phyloP scores from a whole-genome alignment of 371 early-diverging fungal species.

The Mortierella sp. region DNA sequence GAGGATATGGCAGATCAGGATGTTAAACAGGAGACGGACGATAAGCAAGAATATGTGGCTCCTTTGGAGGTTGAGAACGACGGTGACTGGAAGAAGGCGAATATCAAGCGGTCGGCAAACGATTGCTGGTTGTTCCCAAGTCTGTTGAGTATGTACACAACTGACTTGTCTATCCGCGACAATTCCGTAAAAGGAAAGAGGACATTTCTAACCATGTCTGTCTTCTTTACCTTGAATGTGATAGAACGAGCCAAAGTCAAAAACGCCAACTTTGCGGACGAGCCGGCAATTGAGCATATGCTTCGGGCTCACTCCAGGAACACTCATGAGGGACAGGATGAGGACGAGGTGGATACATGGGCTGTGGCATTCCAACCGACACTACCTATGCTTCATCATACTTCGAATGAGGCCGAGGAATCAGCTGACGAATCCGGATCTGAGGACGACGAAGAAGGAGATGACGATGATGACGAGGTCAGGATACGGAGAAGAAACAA shows the following conservation, averaged over 20 bases:
- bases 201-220: not conserved
- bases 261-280: conserved; percentile 20
- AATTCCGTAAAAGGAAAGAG: not conserved
- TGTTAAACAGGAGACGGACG: not conserved
- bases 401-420: not conserved
- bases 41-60: not conserved
- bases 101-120: not conserved
- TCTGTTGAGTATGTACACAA: not conserved
- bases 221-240: not conserved
- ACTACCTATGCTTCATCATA: conserved; percentile 20
- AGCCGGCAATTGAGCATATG: conserved; percentile 30
- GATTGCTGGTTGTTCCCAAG: conserved; percentile 1
- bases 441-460: conserved; percentile 11
- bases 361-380: conserved; percentile 51
- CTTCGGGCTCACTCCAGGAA: conserved; percentile 52
- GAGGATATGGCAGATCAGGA: not conserved
- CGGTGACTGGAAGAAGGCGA: not conserved
- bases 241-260: conserved; percentile 20
- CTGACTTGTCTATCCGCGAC: not conserved
- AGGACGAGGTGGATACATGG: conserved; percentile 28
- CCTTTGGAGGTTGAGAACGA: not conserved
- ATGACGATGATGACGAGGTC: conserved; percentile 3
- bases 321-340: conserved; percentile 55
- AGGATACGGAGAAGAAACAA: conserved; percentile 11
- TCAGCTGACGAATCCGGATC: not conserved